Evolutionary conservation across 1,284 basidiomycete species (phyloP), one percentile per base, ranked within the genome.

Genomic region (Rhizoctonia solani): DNA sequence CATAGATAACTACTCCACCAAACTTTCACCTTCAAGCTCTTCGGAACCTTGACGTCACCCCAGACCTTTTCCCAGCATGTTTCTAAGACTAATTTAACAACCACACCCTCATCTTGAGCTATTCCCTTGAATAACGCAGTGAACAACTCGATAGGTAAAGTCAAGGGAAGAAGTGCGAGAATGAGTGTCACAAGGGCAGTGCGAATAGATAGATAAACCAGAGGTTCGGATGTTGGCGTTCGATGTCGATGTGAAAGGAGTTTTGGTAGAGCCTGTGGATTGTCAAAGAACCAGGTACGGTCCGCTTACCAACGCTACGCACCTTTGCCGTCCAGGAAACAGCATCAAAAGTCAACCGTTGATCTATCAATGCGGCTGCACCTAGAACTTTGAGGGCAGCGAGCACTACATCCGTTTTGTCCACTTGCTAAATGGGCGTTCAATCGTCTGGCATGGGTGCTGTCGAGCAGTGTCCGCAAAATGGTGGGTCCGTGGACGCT

Each of bases 251-350:
- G 81, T 53, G 82, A 80, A 25, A 90, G 74, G 0, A 93, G 75
- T 76, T 86, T 90, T 0, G 83, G 81, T 3, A 90, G 76, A 27
- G 82, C 81, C 89, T 92, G 34, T 6, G 32, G 13, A 34, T 52
- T 44, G 34, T 2, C 19, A 30, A 52, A 27, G 25, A 50, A 21
- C 16, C 42, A 47, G 29, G 19, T 42, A 34, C 27, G 46, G 16
- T 39, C n/a, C n/a, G 70, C 53, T 67, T 58, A 53, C 54, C 49
- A 52, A 46, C 14, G 44, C 30, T 23, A 44, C 72, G 4, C 67
- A 87, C 89, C 80, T 91, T 92, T 34, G 81, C 79, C 61, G 90
- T 89, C 90, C 91, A 93, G 4, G 84, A 81, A 74, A 91, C 88
- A 0, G 78, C 77, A 59, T 91, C 89, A 29, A 87, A 75, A 9